These are phyloP conservation scores for Hanseniaspora valbyensis DNA, from an alignment of 805 yeast species.

Conservation along the genomic window DNA sequence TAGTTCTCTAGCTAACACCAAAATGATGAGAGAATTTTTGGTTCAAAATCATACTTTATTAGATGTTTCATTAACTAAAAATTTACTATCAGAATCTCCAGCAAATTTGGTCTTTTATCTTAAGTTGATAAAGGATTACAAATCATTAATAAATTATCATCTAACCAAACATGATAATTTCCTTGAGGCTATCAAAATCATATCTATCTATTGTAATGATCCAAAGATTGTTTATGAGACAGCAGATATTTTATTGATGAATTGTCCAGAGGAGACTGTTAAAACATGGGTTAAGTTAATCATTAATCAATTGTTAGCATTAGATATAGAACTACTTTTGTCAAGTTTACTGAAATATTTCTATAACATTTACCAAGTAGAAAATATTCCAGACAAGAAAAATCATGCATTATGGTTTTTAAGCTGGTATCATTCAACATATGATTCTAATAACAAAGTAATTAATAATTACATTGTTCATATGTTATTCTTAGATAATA, in stretches of 20 bases:
- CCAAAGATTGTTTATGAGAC: conserved; percentile 48
- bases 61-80: conserved; percentile 49
- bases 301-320: conserved; percentile 25
- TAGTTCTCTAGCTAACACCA: background rate
- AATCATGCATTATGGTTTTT: conserved; percentile 10
- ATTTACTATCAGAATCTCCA: conserved; percentile 60
- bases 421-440: conserved; percentile 9
- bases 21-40: conserved; percentile 15
- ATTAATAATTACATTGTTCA: conserved; percentile 65
- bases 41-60: conserved; percentile 28
- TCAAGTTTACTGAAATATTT: conserved; percentile 69
- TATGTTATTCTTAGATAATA: conserved; percentile 40
- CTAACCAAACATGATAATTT: conserved; percentile 47
- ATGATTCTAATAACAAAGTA: conserved; percentile 33
- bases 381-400: conserved; percentile 29
- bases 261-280: conserved; percentile 58
- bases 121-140: conserved; percentile 52
- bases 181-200: conserved; percentile 60
- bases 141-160: conserved; percentile 58
- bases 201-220: conserved; percentile 38
- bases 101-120: conserved; percentile 60
- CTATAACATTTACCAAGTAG: conserved; percentile 36
- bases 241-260: conserved; percentile 56
- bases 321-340: conserved; percentile 54
- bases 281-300: conserved; percentile 62